Percentiles rank a stretch among this genome's conserved stretches.
Evolutionary conservation across 768 basidiomycete species (phyloP).

Genomic region (Jaapia argillacea): DNA sequence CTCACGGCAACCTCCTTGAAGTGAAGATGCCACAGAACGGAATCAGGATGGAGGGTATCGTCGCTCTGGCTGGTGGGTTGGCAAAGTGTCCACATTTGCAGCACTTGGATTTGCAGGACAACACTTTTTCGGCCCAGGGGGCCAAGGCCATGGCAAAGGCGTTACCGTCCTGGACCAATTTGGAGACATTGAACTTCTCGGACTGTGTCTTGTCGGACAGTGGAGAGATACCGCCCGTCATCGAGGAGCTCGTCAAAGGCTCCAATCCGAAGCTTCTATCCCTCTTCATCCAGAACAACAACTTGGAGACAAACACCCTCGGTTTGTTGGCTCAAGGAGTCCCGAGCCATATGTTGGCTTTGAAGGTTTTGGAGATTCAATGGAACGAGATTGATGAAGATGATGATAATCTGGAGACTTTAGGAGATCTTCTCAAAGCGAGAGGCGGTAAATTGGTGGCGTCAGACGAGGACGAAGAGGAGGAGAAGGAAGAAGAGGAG

Average conservation of each 20-base stretch:
- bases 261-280: constrained; percentile 65
- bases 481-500: constrained; percentile 55
- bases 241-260: constrained; percentile 53
- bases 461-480: constrained; percentile 76
- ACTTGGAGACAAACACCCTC: constrained; percentile 66
- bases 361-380: constrained; percentile 75
- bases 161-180: constrained; percentile 56
- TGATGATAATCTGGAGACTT: constrained; percentile 46
- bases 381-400: constrained; percentile 86
- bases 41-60: constrained; percentile 87
- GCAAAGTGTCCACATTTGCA: constrained; percentile 54
- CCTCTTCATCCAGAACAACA: constrained; percentile 87
- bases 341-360: constrained; percentile 38
- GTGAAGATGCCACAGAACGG: constrained; percentile 98
- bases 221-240: constrained; percentile 65
- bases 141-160: constrained; percentile 51
- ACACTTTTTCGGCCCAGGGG: constrained; percentile 59
- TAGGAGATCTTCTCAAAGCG: constrained; percentile 44
- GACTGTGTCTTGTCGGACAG: constrained; percentile 82
- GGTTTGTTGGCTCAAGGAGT: constrained; percentile 60
- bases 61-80: constrained; percentile 67
- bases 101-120: constrained; percentile 88
- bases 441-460: constrained; percentile 60
- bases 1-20: constrained; percentile 71
- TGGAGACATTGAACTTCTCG: constrained; percentile 79